Percentiles rank a stretch among this genome's conserved stretches.
These are phyloP conservation scores for Rubroshorea leprosula DNA, from an alignment of 345 rosid species.

Conservation along the genomic window DNA sequence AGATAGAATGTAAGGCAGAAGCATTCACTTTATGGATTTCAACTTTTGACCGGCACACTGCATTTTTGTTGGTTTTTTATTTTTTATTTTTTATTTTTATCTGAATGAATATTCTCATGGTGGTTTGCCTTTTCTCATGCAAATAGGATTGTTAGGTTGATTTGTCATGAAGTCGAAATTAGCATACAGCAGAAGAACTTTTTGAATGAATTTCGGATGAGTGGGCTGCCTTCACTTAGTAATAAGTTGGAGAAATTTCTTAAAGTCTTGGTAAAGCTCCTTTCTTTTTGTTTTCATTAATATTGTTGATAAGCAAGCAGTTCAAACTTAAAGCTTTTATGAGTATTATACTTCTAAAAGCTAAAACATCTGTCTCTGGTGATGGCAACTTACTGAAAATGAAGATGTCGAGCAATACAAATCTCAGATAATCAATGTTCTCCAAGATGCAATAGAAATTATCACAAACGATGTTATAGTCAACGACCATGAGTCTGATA, in stretches of 20 bases:
- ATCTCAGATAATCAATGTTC: slow-evolving; percentile 78
- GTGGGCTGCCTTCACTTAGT: slow-evolving; percentile 73
- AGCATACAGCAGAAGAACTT: slow-evolving; percentile 44
- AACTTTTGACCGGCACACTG: neutral
- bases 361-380: slow-evolving; percentile 11
- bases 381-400: slow-evolving; percentile 41
- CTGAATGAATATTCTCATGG: slow-evolving; percentile 9
- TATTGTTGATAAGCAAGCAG: neutral
- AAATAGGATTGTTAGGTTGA: slow-evolving; percentile 45
- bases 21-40: slow-evolving; percentile 10
- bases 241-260: slow-evolving; percentile 74
- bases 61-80: neutral
- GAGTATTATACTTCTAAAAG: neutral
- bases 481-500: slow-evolving; percentile 63
- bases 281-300: slow-evolving; percentile 2
- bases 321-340: neutral
- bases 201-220: slow-evolving; percentile 57
- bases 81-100: too few species aligned
- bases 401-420: slow-evolving; percentile 39
- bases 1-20: slow-evolving; percentile 53
- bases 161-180: slow-evolving; percentile 49
- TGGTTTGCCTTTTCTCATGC: slow-evolving; percentile 13
- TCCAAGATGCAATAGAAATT: slow-evolving; percentile 89
- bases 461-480: slow-evolving; percentile 70
- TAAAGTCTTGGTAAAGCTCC: slow-evolving; percentile 50